Conservation (phyloP, 2,329 filamentous ascomycete species). For the Corinectria fuckeliana region DNA sequence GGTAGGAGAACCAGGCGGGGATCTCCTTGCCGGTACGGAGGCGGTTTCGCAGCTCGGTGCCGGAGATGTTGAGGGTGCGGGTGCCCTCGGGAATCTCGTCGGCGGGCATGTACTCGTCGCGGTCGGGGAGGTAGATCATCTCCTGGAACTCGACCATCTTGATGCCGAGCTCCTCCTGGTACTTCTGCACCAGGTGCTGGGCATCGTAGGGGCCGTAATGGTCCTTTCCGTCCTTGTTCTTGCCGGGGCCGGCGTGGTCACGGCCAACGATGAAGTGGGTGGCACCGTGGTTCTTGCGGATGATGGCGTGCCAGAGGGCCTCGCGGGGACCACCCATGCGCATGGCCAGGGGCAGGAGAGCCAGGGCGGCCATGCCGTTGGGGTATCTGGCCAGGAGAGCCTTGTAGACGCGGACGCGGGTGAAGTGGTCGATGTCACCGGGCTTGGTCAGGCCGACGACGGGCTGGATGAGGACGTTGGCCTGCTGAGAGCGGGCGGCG, state of each 20-base stretch:
- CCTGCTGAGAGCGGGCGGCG: conserved; percentile 92
- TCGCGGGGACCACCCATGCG: conserved; percentile 98
- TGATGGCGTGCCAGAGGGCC: conserved; percentile 99
- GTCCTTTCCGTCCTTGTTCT: conserved; percentile 96
- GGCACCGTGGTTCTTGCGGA: conserved; percentile 98
- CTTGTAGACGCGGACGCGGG: conserved; percentile 97
- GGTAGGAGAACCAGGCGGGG: conserved; percentile 99
- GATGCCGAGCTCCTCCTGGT: conserved; percentile 95
- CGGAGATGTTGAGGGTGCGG: conserved; percentile 87
- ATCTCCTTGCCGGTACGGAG: conserved; percentile 93
- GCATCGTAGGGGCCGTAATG: conserved; percentile 99
- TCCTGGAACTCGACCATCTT: conserved; percentile 99
- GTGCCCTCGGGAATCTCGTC: conserved; percentile 85
- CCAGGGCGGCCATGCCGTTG: conserved; percentile 98
- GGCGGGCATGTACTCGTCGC: conserved; percentile 93
- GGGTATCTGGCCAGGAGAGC: conserved; percentile 95
- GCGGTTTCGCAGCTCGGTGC: conserved; percentile 89
- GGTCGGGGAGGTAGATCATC: conserved; percentile 98
- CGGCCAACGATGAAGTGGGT: conserved; percentile 99
- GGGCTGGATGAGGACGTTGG: conserved; percentile 98
- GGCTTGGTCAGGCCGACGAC: conserved; percentile 99
- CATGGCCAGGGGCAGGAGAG: conserved; percentile 95
- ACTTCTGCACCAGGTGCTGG: conserved; percentile 94
- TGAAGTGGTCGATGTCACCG: conserved; percentile 99
- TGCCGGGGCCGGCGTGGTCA: conserved; percentile 96